A percentile compares a stretch with the other conserved stretches of the same genome.
phyloP scores from a whole-genome alignment of 345 rosid species.

The Camelina laxa region DNA sequence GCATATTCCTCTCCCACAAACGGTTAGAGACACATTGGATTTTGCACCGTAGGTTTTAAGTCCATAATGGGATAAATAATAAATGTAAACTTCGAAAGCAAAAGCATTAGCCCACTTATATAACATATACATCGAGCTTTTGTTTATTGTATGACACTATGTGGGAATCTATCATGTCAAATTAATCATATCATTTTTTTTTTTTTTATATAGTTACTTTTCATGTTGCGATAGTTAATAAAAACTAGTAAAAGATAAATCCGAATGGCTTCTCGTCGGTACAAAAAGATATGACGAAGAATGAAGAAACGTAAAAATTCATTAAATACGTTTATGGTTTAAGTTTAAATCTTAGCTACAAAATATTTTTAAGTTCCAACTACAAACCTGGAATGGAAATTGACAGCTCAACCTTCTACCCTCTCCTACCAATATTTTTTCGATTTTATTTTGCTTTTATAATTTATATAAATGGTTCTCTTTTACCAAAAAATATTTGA shows the following conservation, averaged over 20 bases:
- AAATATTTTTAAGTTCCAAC: conserved; percentile 19
- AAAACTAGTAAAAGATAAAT: background rate
- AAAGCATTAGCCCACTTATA: conserved; percentile 33
- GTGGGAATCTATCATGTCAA: conserved; percentile 35
- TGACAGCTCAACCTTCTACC: conserved; percentile 46
- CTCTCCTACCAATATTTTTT: conserved; percentile 43
- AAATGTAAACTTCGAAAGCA: conserved; percentile 36
- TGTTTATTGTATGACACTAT: conserved; percentile 18
- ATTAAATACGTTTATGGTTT: background rate
- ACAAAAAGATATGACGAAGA: background rate
- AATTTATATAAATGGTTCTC: conserved; percentile 2
- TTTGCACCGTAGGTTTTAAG: conserved; percentile 21
- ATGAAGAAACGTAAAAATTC: background rate
- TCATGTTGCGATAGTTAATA: background rate
- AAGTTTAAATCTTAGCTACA: background rate
- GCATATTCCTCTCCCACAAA: conserved; percentile 33
- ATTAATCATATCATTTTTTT: background rate
- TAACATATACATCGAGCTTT: background rate
- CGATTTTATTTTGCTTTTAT: background rate
- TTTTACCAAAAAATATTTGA: background rate
- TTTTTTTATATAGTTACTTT: background rate
- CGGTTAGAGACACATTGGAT: conserved; percentile 19
- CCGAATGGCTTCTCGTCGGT: background rate
- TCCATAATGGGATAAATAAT: conserved; percentile 14
- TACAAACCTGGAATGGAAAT: conserved; percentile 35